Conservation (phyloP, 2,329 filamentous ascomycete species). For the Elsinoe fawcettii region DNA sequence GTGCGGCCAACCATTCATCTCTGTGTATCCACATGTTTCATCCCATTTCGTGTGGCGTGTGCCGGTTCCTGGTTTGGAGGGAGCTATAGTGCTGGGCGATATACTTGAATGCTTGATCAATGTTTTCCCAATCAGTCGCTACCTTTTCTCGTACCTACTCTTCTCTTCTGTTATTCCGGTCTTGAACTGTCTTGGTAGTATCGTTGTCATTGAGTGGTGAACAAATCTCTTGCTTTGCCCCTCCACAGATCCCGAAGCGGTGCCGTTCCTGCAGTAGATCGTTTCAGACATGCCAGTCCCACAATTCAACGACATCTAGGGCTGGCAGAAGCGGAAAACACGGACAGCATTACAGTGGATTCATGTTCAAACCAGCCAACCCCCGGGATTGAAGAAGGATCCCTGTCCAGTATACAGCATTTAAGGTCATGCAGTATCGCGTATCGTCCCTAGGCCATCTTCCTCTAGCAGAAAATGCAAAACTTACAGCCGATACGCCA, state of each 20-base stretch:
- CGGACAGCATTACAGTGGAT: not conserved
- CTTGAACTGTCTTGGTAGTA: too few species aligned
- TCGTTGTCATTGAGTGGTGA: too few species aligned
- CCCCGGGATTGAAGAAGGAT: too few species aligned
- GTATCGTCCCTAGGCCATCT: too few species aligned
- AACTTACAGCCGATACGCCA: too few species aligned
- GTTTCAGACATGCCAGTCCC: not conserved
- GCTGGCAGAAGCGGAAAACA: not conserved
- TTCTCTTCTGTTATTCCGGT: too few species aligned
- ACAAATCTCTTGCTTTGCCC: not conserved
- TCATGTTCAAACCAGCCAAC: too few species aligned
- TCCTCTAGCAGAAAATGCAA: too few species aligned
- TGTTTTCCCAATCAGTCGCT: not conserved
- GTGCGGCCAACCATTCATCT: not conserved
- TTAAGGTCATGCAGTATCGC: too few species aligned
- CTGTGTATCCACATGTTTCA: slow-evolving; percentile 14
- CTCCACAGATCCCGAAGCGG: not conserved
- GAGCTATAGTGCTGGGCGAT: not conserved
- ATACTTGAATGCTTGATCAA: not conserved
- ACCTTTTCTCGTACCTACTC: not conserved
- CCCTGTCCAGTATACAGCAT: too few species aligned
- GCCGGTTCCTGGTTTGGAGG: not conserved
- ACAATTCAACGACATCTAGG: slow-evolving; percentile 1
- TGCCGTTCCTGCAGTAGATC: not conserved
- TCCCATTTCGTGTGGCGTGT: not conserved